phyloP scores from a whole-genome alignment of 1,139 yeast species.

The Taphrina deformans region DNA sequence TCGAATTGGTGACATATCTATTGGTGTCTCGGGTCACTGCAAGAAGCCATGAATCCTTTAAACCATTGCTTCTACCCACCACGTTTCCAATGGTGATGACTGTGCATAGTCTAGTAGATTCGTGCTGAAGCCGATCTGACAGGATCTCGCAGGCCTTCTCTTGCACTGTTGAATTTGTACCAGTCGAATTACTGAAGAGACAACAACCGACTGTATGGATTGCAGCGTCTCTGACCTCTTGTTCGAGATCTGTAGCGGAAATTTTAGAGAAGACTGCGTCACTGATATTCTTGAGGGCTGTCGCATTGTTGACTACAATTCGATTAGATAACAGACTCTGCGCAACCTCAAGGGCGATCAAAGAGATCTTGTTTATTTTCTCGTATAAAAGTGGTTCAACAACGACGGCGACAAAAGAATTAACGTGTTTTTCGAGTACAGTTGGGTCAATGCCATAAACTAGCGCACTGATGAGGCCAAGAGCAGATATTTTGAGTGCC shows the following conservation, averaged over 20 bases:
- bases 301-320: constrained; percentile 40
- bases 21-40: constrained; percentile 39
- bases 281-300: constrained; percentile 41
- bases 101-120: constrained; percentile 43
- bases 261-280: constrained; percentile 48
- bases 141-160: constrained; percentile 41
- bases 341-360: constrained; percentile 51
- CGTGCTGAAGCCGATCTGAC: constrained; percentile 43
- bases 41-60: constrained; percentile 39
- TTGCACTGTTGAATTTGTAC: background rate
- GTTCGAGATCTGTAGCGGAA: constrained; percentile 50
- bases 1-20: constrained; percentile 41
- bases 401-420: background rate
- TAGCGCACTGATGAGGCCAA: constrained; percentile 14
- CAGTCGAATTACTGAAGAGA: constrained; percentile 18
- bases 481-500: constrained; percentile 10
- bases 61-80: constrained; percentile 26
- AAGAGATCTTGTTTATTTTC: constrained; percentile 46
- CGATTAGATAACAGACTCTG: constrained; percentile 49
- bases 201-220: constrained; percentile 48
- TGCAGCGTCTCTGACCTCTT: constrained; percentile 56
- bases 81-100: constrained; percentile 42
- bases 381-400: background rate
- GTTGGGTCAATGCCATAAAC: background rate
- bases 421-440: background rate